phyloP scores from a whole-genome alignment of 2,329 filamentous ascomycete species.

The Ophiostoma pallidulum region DNA sequence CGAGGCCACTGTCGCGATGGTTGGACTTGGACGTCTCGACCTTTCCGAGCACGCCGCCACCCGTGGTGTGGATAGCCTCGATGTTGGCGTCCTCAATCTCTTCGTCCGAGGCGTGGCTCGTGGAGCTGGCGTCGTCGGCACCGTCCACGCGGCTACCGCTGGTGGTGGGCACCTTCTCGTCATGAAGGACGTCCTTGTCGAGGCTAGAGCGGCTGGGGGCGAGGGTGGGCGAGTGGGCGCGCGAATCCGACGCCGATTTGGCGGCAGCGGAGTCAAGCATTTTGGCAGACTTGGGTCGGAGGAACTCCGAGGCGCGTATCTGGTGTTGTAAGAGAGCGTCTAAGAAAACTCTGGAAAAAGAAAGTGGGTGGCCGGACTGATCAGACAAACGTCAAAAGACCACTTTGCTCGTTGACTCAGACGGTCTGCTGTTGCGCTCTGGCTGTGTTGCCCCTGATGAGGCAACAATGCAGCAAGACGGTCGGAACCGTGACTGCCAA shows the following conservation, averaged over 20 bases:
- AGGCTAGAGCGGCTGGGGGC: conserved; percentile 8
- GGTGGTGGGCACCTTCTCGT: not conserved
- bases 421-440: no score
- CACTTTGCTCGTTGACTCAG: no score
- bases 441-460: no score
- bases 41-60: not conserved
- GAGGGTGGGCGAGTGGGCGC: conserved; percentile 8
- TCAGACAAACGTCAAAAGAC: no score
- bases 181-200: conserved; percentile 5
- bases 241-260: conserved; percentile 7
- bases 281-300: no score
- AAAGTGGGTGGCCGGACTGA: no score
- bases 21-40: conserved; percentile 7
- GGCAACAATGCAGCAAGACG: no score
- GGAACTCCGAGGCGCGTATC: no score
- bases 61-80: conserved; percentile 5
- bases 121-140: not conserved
- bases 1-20: not conserved
- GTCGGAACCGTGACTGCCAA: no score
- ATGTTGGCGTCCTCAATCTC: not conserved
- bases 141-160: not conserved
- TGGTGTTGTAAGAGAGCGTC: no score
- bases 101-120: not conserved
- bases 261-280: not conserved
- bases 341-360: no score